Conservation (phyloP, 2,329 filamentous ascomycete genomes). For the Exophiala xenobiotica region DNA sequence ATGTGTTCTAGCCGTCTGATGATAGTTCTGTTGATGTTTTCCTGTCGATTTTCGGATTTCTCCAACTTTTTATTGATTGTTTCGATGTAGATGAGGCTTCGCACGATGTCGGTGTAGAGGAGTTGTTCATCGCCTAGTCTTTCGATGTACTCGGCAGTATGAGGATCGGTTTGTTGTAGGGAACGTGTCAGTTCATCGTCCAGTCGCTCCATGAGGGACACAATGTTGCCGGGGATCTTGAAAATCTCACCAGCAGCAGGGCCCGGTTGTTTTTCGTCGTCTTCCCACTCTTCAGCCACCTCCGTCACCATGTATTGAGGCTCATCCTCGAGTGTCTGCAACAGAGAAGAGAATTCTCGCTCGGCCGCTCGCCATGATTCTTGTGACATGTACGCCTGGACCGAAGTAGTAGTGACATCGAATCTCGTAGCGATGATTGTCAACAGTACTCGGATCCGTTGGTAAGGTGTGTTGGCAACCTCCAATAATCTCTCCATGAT, state of each 20-base stretch:
- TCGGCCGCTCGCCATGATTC: constrained; percentile 97
- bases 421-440: constrained; percentile 92
- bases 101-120: constrained; percentile 90
- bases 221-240: constrained; percentile 90
- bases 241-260: constrained; percentile 72
- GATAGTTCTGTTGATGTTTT: constrained; percentile 85
- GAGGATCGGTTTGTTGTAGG: constrained; percentile 95
- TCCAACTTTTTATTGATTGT: constrained; percentile 63
- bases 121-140: constrained; percentile 85
- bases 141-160: constrained; percentile 98
- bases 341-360: constrained; percentile 75
- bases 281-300: constrained; percentile 95
- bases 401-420: constrained; percentile 78
- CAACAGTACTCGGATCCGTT: constrained; percentile 86
- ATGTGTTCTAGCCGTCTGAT: constrained; percentile 95
- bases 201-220: constrained; percentile 90
- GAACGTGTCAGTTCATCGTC: constrained; percentile 97
- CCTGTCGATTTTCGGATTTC: constrained; percentile 73
- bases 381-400: constrained; percentile 76
- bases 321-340: constrained; percentile 76
- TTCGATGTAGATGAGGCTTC: constrained; percentile 85
- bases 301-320: constrained; percentile 83
- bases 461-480: constrained; percentile 87
- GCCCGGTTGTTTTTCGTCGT: constrained; percentile 88
- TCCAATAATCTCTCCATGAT: constrained; percentile 95